Evolutionary conservation across 208 protist species (phyloP).

Genomic region (Entamoeba nuttalli): DNA sequence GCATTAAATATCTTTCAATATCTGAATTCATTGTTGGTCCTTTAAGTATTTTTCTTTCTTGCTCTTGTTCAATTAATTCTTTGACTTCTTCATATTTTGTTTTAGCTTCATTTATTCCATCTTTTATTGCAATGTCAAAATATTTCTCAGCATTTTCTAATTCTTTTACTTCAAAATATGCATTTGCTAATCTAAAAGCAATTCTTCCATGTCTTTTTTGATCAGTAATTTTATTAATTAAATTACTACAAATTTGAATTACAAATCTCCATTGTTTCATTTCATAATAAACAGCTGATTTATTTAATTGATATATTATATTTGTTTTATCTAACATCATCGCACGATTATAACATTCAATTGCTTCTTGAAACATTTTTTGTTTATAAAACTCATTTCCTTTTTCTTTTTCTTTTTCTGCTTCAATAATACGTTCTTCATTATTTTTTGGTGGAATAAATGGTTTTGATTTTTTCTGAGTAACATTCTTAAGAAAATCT

Average conservation of each 20-base stretch:
- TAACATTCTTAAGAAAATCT: too few relatives aligned
- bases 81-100: not conserved
- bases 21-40: not conserved
- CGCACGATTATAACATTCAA: too few relatives aligned
- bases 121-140: not conserved
- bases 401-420: too few relatives aligned
- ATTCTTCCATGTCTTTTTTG: not conserved
- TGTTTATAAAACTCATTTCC: too few relatives aligned
- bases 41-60: not conserved
- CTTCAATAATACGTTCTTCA: too few relatives aligned
- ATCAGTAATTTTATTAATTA: not conserved
- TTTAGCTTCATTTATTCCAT: not conserved
- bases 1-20: not conserved
- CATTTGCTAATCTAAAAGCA: not conserved
- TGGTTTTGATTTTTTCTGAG: too few relatives aligned
- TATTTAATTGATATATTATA: too few relatives aligned
- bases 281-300: too few relatives aligned
- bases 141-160: not conserved
- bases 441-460: too few relatives aligned
- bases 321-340: too few relatives aligned
- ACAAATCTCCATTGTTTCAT: not conserved
- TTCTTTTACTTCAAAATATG: not conserved
- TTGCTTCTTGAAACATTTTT: too few relatives aligned
- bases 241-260: not conserved
- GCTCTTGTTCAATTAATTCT: not conserved